Conservation (phyloP, 1,284 basidiomycete species). For the Fistulina hepatica region DNA sequence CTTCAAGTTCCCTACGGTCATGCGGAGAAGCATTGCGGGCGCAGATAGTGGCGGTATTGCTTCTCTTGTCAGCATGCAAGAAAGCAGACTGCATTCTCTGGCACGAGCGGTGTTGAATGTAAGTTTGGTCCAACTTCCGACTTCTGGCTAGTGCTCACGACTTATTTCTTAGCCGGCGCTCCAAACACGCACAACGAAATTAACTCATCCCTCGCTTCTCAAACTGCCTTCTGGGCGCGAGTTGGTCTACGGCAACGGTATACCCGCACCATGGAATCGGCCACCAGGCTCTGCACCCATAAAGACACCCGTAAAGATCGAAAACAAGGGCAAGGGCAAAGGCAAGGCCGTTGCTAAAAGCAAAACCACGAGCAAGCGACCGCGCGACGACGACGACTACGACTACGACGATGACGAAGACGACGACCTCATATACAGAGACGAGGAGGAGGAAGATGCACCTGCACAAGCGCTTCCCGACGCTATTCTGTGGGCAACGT, state of each 20-base stretch:
- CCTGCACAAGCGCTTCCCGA: too few species aligned
- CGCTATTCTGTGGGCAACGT: too few species aligned
- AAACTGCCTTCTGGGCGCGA: constrained; percentile 2
- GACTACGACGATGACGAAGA: too few species aligned
- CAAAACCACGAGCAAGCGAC: too few species aligned
- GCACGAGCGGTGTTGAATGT: constrained; percentile 35
- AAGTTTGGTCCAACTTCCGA: constrained; percentile 2
- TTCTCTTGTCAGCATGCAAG: background rate
- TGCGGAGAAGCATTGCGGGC: constrained; percentile 20
- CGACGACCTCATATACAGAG: too few species aligned
- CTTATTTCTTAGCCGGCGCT: constrained; percentile 34
- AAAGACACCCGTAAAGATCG: too few species aligned
- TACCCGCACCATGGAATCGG: constrained; percentile 64
- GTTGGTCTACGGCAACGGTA: constrained; percentile 42
- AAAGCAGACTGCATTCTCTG: constrained; percentile 21
- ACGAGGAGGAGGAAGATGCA: too few species aligned
- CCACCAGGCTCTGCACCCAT: too few species aligned
- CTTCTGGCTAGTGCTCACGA: constrained; percentile 10
- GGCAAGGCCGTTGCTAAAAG: too few species aligned
- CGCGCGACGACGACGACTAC: too few species aligned
- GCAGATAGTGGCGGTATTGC: background rate
- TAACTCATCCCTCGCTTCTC: constrained; percentile 52
- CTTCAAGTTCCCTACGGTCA: constrained; percentile 38
- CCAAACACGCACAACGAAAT: constrained; percentile 46
- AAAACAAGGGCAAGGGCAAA: too few species aligned